A percentile compares a stretch with the other conserved stretches of the same genome.
Conservation (phyloP, 208 protist species). For the Giardia duodenalis region DNA sequence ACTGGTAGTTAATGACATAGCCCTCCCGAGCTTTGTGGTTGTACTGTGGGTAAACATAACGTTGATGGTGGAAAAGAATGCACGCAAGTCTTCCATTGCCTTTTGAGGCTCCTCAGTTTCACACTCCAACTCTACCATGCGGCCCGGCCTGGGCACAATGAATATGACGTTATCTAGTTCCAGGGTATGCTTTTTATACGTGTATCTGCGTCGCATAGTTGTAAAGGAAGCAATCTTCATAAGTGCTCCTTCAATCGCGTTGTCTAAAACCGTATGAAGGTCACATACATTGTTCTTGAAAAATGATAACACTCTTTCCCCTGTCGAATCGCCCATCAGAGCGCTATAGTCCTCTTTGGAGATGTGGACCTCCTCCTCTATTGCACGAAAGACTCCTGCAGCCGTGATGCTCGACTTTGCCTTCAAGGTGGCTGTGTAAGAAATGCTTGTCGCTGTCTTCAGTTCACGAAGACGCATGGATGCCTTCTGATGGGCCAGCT, state of each 20-base stretch:
- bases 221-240: not conserved
- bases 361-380: not conserved
- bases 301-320: not conserved
- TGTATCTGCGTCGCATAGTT: not conserved
- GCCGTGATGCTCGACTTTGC: not conserved
- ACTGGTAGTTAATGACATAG: not conserved
- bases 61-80: not conserved
- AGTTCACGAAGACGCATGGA: not conserved
- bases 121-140: not conserved
- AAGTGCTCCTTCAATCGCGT: not conserved
- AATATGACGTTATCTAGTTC: not conserved
- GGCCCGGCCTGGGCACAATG: not conserved
- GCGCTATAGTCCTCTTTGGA: not conserved
- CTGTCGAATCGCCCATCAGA: not conserved
- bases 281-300: not conserved
- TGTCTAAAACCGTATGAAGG: not conserved
- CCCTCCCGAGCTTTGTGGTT: slow-evolving; percentile 2
- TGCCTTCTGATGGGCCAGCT: not conserved
- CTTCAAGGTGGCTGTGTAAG: not conserved
- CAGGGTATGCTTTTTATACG: not conserved
- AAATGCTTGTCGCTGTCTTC: not conserved
- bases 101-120: not conserved
- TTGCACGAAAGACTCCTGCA: not conserved
- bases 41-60: not conserved
- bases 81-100: not conserved